These are phyloP conservation scores for Agrocybe praecox DNA, from an alignment of 768 basidiomycete genomes.

Conservation along the genomic window DNA sequence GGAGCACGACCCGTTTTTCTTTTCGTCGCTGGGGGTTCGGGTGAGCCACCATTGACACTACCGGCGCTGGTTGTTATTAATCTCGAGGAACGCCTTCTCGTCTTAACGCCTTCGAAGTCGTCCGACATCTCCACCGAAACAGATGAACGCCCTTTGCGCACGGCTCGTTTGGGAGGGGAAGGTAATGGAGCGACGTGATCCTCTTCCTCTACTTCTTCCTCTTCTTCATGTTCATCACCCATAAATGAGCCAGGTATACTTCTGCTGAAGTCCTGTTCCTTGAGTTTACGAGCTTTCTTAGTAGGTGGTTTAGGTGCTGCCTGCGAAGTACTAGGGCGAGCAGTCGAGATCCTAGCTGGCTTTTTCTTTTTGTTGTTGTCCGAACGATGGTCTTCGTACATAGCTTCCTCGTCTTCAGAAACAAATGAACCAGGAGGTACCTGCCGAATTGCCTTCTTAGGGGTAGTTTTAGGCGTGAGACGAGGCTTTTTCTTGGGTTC, in stretches of 20 bases:
- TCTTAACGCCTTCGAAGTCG: constrained; percentile 35
- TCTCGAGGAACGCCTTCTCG: constrained; percentile 47
- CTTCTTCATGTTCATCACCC: constrained; percentile 31
- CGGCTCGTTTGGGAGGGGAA: constrained; percentile 21
- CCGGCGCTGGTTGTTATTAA: constrained; percentile 33
- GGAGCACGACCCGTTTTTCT: constrained; percentile 20
- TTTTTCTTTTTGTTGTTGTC: constrained; percentile 13
- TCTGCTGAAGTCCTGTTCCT: constrained; percentile 21
- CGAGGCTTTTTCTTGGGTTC: constrained; percentile 17
- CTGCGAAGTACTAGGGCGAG: background rate
- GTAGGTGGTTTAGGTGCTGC: constrained; percentile 19
- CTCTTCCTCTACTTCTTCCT: constrained; percentile 35
- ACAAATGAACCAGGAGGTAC: constrained; percentile 19
- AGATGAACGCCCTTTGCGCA: constrained; percentile 30
- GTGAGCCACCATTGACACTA: constrained; percentile 27
- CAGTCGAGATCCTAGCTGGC: constrained; percentile 5
- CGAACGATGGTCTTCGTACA: constrained; percentile 23
- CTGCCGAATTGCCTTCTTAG: constrained; percentile 42
- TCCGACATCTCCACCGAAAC: constrained; percentile 32
- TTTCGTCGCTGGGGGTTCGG: constrained; percentile 21
- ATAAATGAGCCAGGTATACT: constrained; percentile 47
- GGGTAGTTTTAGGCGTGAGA: constrained; percentile 16
- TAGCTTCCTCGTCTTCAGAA: constrained; percentile 26
- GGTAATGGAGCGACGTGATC: constrained; percentile 41
- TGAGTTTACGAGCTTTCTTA: constrained; percentile 22